Conservation (phyloP, 2,329 filamentous ascomycete genomes). For the Fusarium nygamai region DNA sequence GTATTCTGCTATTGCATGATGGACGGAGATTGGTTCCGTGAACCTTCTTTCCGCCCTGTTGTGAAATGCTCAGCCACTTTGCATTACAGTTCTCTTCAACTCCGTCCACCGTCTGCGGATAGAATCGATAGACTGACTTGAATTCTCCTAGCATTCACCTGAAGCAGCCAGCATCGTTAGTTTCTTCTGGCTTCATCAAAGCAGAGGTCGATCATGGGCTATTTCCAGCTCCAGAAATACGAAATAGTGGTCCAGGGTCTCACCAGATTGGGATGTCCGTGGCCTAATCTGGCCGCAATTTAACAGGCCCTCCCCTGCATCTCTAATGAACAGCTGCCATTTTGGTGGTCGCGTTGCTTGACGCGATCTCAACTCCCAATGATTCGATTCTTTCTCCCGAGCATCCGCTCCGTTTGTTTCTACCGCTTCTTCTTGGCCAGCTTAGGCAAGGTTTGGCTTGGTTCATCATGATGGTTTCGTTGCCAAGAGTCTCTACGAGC, state of each 20-base stretch:
- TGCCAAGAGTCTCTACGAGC: conserved; percentile 9
- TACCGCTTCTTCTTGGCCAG: conserved; percentile 24
- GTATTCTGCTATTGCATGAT: conserved; percentile 9
- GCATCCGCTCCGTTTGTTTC: conserved; percentile 30
- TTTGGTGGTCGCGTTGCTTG: conserved; percentile 16
- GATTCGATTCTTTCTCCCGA: not conserved
- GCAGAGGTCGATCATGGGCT: conserved; percentile 18
- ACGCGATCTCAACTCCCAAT: conserved; percentile 15
- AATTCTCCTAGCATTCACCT: conserved; percentile 31
- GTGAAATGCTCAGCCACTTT: conserved; percentile 5
- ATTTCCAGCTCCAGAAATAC: conserved; percentile 21
- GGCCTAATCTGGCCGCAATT: conserved; percentile 28
- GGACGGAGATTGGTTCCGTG: conserved; percentile 12
- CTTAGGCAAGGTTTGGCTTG: conserved; percentile 6
- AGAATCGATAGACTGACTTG: not conserved
- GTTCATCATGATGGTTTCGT: conserved; percentile 1
- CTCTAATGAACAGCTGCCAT: conserved; percentile 10
- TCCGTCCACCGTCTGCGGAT: not conserved
- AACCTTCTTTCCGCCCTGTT: not conserved
- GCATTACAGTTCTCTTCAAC: not conserved
- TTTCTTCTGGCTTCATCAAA: conserved; percentile 15
- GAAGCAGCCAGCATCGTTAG: conserved; percentile 36
- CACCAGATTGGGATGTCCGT: conserved; percentile 34
- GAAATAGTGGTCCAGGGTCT: conserved; percentile 19
- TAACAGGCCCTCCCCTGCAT: conserved; percentile 34